Conservation (phyloP, 1,139 yeast species). For the Lizanozyma gosingica region DNA sequence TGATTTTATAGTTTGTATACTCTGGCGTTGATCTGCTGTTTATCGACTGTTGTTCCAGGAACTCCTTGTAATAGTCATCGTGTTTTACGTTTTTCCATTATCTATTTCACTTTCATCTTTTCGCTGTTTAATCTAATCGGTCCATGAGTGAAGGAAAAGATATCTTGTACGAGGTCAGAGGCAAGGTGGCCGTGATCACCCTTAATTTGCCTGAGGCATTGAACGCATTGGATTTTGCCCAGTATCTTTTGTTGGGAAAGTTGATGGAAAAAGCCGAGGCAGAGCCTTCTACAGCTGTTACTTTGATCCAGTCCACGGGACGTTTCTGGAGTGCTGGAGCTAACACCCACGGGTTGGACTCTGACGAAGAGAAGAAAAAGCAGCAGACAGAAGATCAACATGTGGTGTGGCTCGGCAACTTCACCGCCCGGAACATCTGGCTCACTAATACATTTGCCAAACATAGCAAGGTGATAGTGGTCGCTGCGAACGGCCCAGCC, state of each 20-base stretch:
- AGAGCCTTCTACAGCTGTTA: conserved; percentile 57
- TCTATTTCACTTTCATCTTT: too few species aligned
- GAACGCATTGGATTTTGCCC: conserved; percentile 63
- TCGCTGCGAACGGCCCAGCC: conserved; percentile 82
- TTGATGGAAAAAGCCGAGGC: conserved; percentile 55
- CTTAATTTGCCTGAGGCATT: conserved; percentile 52
- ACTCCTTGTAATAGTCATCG: too few species aligned
- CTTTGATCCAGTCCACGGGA: conserved; percentile 67
- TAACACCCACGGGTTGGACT: conserved; percentile 38
- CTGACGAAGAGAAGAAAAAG: conserved; percentile 9
- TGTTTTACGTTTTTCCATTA: too few species aligned
- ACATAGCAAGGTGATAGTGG: conserved; percentile 65
- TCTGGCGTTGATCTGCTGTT: too few species aligned
- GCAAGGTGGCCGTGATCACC: conserved; percentile 54
- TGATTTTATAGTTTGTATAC: too few species aligned
- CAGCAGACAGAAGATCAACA: conserved; percentile 25
- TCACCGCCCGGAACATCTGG: conserved; percentile 63
- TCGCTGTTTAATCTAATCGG: too few species aligned
- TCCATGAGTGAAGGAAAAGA: conserved; percentile 11
- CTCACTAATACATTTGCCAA: conserved; percentile 61
- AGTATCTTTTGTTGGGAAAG: conserved; percentile 56
- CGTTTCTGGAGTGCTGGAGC: conserved; percentile 85
- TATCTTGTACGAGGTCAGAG: conserved; percentile 45
- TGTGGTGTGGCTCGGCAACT: conserved; percentile 47
- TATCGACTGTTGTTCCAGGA: too few species aligned